phyloP scores from a whole-genome alignment of 176 grass and related monocot genomes.

The Puccinellia tenuiflora region DNA sequence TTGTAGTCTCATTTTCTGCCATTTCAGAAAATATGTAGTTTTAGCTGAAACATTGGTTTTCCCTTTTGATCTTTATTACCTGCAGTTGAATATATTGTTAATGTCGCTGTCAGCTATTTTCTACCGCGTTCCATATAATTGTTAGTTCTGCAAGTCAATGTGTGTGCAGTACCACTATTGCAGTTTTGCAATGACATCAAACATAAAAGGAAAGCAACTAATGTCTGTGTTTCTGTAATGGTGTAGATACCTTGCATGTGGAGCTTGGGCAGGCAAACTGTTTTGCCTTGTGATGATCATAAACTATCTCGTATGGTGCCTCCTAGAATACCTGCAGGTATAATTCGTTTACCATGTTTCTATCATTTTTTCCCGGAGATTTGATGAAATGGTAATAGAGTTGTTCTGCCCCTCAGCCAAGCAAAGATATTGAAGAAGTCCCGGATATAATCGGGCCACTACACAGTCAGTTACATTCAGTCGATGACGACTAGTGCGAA shows the following conservation, averaged over 20 bases:
- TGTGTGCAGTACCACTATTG: neutral
- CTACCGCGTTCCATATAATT: neutral
- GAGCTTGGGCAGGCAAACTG: slow-evolving; percentile 81
- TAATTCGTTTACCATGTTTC: slow-evolving; percentile 3
- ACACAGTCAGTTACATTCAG: slow-evolving; percentile 17
- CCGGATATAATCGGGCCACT: slow-evolving; percentile 48
- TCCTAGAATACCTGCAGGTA: slow-evolving; percentile 76
- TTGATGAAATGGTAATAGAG: neutral
- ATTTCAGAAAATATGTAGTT: slow-evolving; percentile 20
- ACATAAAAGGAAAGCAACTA: neutral
- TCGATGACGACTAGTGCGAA: neutral
- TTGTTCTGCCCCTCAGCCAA: slow-evolving; percentile 40
- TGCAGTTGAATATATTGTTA: neutral
- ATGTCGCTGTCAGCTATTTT: neutral
- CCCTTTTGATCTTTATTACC: neutral
- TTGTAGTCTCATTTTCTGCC: neutral
- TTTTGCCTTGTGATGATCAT: slow-evolving; percentile 87
- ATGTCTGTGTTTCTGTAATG: slow-evolving; percentile 1
- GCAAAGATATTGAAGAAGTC: slow-evolving; percentile 72
- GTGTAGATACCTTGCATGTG: slow-evolving; percentile 68
- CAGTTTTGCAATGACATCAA: neutral
- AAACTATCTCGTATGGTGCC: slow-evolving; percentile 68
- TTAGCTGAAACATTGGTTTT: neutral
- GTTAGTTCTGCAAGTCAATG: neutral
- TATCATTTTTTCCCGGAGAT: neutral